phyloP scores from a whole-genome alignment of 2,329 filamentous ascomycete genomes.

The Arachnomyces sp. region DNA sequence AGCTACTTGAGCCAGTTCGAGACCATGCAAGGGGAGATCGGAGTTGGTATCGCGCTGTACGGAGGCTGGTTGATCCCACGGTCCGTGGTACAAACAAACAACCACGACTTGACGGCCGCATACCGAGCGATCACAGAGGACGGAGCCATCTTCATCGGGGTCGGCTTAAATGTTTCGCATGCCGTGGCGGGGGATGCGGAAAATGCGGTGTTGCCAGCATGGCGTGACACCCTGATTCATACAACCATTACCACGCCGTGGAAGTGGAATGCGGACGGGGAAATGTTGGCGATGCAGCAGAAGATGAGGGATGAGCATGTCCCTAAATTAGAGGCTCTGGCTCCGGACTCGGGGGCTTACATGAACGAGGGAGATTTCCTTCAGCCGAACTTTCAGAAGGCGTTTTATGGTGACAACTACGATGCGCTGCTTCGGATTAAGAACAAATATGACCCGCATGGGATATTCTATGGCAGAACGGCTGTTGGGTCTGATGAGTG shows the following conservation, averaged over 20 bases:
- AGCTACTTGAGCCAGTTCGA: constrained; percentile 27
- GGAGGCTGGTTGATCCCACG: constrained; percentile 31
- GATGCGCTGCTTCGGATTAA: constrained; percentile 29
- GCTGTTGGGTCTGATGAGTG: constrained; percentile 48
- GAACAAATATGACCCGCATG: constrained; percentile 34
- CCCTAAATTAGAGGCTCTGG: constrained; percentile 31
- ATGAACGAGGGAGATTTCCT: constrained; percentile 37
- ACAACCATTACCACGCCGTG: constrained; percentile 30
- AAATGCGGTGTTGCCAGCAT: constrained; percentile 35
- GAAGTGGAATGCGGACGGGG: constrained; percentile 30
- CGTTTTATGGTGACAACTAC: constrained; percentile 39
- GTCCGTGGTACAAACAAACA: constrained; percentile 23
- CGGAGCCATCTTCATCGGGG: constrained; percentile 30
- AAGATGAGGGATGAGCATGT: constrained; percentile 34
- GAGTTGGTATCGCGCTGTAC: constrained; percentile 32
- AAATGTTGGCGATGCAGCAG: constrained; percentile 29
- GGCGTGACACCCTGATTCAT: constrained; percentile 29
- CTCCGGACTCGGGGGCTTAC: constrained; percentile 34
- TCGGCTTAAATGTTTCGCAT: constrained; percentile 32
- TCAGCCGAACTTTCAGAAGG: constrained; percentile 33
- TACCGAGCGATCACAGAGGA: constrained; percentile 28
- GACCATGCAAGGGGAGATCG: constrained; percentile 22
- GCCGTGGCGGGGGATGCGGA: constrained; percentile 25
- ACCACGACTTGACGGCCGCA: constrained; percentile 20
- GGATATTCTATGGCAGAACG: constrained; percentile 42